A percentile compares a stretch with the other conserved stretches of the same genome.
These are phyloP conservation scores for Pyrus pyrifolia DNA, from an alignment of 306 rosid genomes.

Conservation along the genomic window DNA sequence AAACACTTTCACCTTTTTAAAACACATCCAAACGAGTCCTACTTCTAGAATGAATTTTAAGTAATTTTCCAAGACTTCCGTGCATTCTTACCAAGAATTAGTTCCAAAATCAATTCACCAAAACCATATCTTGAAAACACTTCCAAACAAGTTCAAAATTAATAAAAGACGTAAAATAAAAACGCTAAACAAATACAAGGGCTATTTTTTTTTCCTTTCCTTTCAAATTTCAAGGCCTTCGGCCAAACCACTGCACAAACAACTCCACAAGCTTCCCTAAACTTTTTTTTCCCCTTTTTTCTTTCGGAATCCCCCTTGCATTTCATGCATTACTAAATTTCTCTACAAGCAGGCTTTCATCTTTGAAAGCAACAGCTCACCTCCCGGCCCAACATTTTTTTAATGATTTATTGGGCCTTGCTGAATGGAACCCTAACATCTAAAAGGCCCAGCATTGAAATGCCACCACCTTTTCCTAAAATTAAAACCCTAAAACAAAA, in stretches of 20 bases:
- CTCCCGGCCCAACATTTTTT: constrained; percentile 45
- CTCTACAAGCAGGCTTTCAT: constrained; percentile 67
- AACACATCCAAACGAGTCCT: too few relatives aligned
- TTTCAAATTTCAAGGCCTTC: constrained; percentile 53
- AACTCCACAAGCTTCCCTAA: constrained; percentile 2
- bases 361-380: constrained; percentile 59
- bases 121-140: too few relatives aligned
- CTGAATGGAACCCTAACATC: constrained; percentile 48
- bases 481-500: constrained; percentile 23
- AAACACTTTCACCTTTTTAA: too few relatives aligned
- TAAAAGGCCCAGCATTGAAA: constrained; percentile 27
- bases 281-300: background rate
- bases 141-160: too few relatives aligned
- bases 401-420: constrained; percentile 48
- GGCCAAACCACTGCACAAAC: constrained; percentile 52
- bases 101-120: too few relatives aligned
- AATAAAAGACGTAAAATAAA: too few relatives aligned
- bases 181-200: background rate
- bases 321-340: constrained; percentile 33
- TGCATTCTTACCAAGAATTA: too few relatives aligned
- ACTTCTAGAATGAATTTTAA: too few relatives aligned
- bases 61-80: too few relatives aligned
- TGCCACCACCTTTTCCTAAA: constrained; percentile 32
- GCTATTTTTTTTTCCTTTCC: background rate
- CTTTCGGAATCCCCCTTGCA: background rate